Percentiles rank a stretch among this genome's conserved stretches.
Conservation (phyloP, 1,139 yeast genomes). For the Nakaseomyces uthaithaninus region DNA sequence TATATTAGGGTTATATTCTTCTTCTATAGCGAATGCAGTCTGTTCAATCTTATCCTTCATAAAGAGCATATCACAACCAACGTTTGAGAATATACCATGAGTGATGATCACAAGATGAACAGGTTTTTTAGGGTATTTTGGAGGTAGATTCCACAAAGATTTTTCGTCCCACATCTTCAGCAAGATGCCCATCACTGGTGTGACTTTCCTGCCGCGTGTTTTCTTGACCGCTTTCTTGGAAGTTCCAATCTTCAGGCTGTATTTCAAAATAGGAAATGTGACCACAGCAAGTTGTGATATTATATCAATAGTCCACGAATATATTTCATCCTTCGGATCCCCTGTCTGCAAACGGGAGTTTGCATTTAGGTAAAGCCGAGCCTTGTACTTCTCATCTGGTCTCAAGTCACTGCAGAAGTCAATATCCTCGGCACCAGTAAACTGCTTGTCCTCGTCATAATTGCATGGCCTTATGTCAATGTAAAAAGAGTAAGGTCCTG, state of each 20-base stretch:
- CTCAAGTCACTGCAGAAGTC: constrained; percentile 37
- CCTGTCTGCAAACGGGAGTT: constrained; percentile 32
- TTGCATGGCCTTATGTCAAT: constrained; percentile 51
- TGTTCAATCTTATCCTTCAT: constrained; percentile 49
- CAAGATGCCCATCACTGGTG: constrained; percentile 21
- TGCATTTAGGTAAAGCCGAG: constrained; percentile 39
- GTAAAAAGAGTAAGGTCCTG: constrained; percentile 55
- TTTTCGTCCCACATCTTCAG: constrained; percentile 40
- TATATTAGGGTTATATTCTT: constrained; percentile 34
- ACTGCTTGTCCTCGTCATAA: constrained; percentile 35
- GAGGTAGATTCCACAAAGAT: constrained; percentile 46
- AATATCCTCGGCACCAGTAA: constrained; percentile 32
- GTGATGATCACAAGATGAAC: constrained; percentile 54
- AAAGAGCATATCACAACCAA: constrained; percentile 55
- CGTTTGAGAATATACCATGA: constrained; percentile 61
- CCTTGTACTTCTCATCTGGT: constrained; percentile 51
- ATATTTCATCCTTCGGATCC: constrained; percentile 21
- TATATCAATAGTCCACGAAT: constrained; percentile 51
- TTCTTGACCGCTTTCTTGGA: constrained; percentile 16
- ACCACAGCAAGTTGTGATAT: constrained; percentile 46
- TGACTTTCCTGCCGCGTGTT: constrained; percentile 9
- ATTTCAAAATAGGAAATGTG: constrained; percentile 33
- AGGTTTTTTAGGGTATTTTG: constrained; percentile 38
- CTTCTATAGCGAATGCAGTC: constrained; percentile 19
- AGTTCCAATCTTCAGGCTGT: constrained; percentile 26